Base-by-base conservation (phyloP, 768 basidiomycete genomes). In the Lentinula aciculospora region DNA sequence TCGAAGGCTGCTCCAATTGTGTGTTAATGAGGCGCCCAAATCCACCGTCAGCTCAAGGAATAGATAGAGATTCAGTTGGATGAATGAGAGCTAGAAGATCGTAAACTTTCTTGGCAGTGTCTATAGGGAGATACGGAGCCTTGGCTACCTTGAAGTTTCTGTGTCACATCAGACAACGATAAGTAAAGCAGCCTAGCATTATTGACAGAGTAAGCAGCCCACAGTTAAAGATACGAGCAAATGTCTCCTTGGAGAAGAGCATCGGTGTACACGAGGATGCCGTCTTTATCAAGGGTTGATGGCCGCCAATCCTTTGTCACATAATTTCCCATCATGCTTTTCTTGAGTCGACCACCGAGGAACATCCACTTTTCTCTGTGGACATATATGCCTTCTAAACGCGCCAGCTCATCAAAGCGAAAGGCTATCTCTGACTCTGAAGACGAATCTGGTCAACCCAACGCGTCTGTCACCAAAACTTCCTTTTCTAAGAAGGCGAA, bases 361-460 rank as follows among this genome's bases (percentile, higher is more conserved):
- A 17, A 47, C n/a, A 6, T 47, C 6, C n/a, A 29, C 9, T 4
- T 7, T 32, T 15, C 28, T 9, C 6, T 48, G n/a, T 9, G 0
- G 13, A n/a, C 12, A 6, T 23, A 7, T 6, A 73, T 74, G 73
- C 65, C 69, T 19, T 66, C 68, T 0, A 71, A 68, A 61, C 67
- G 68, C 34, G 68, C 67, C 42, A 49, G 63, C 25, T 60, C 70
- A 8, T 59, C 68, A 13, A 72, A 74, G 60, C 66, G 69, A 40
- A 73, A 71, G 56, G 62, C 67, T 17, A 54, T 64, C 8, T 31
- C 37, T 21, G 62, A 58, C 25, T 62, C 67, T 36, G 70, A 70
- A 34, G 62, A 60, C 9, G 74, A 75, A 42, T 61, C 59, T 47
- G 60, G 68, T 56, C 19, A 5, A 3, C 5, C 64, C 57, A 32